phyloP scores from a whole-genome alignment of 176 grass and related monocot species.

The Phyllostachys edulis region DNA sequence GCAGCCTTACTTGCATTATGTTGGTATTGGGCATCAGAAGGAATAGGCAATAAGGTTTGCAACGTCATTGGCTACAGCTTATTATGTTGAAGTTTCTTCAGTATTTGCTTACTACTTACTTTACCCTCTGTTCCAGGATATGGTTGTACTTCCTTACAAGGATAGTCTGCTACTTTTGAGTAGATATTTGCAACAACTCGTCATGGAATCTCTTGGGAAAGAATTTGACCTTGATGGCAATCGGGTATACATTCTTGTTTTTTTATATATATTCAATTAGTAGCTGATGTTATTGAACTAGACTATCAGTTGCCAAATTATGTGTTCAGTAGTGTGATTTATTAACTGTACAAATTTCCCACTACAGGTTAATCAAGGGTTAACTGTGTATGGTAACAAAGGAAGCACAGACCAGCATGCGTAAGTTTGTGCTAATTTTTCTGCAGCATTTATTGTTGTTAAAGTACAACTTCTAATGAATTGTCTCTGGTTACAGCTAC shows the following conservation, averaged over 20 bases:
- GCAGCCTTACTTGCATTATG: constrained; percentile 92
- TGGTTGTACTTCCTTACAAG: constrained; percentile 99
- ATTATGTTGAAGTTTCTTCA: constrained; percentile 22
- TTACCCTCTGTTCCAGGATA: constrained; percentile 63
- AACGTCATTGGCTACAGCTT: constrained; percentile 25
- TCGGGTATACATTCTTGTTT: constrained; percentile 52
- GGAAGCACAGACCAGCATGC: constrained; percentile 99
- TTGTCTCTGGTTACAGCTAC: constrained; percentile 58
- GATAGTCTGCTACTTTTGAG: constrained; percentile 96
- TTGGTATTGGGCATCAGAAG: constrained; percentile 96
- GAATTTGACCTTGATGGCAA: constrained; percentile 98
- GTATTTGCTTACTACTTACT: constrained; percentile 25
- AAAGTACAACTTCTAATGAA: constrained; percentile 13
- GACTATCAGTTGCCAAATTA: not conserved
- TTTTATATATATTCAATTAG: constrained; percentile 25
- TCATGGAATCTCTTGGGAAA: constrained; percentile 99
- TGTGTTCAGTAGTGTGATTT: constrained; percentile 4
- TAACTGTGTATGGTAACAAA: constrained; percentile 98
- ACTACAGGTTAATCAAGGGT: constrained; percentile 97
- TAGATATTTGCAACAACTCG: constrained; percentile 98
- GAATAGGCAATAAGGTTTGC: constrained; percentile 86
- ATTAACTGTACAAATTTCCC: constrained; percentile 5
- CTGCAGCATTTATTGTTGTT: constrained; percentile 12
- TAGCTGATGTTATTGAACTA: constrained; percentile 16
- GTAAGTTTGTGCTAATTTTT: constrained; percentile 48